Conservation (phyloP, 2,329 filamentous ascomycete species). For the Aureobasidium sp. region DNA sequence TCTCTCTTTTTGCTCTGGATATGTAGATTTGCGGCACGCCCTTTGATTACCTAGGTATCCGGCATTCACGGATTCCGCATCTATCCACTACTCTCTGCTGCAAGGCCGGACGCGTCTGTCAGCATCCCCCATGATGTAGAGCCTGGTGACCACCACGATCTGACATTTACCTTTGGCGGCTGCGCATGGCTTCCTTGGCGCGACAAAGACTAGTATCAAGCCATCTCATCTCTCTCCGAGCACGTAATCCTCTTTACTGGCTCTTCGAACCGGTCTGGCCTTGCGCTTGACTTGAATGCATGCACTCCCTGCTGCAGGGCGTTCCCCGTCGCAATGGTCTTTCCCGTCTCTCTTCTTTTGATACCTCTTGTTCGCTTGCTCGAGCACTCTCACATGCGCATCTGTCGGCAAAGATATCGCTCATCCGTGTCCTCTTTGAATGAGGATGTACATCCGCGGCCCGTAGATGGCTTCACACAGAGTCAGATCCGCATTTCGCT, state of each 20-base stretch:
- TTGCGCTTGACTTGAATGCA: conserved; percentile 1
- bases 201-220: background rate
- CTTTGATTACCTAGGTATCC: background rate
- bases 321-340: background rate
- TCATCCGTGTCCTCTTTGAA: background rate
- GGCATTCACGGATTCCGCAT: background rate
- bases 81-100: background rate
- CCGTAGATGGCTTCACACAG: background rate
- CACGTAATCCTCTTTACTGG: background rate
- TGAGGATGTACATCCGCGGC: background rate
- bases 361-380: background rate
- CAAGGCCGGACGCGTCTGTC: background rate
- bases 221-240: conserved; percentile 1
- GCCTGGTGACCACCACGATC: background rate
- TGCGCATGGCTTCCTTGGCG: background rate
- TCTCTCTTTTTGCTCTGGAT: background rate
- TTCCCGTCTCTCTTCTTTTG: background rate
- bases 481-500: background rate
- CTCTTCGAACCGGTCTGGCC: background rate
- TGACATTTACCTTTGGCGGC: conserved; percentile 1
- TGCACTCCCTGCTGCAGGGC: conserved; percentile 8
- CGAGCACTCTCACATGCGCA: background rate
- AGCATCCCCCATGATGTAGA: background rate
- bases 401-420: background rate
- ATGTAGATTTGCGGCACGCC: background rate